A percentile compares a stretch with the other conserved stretches of the same genome.
These are phyloP conservation scores for Galerina sulciceps DNA, from an alignment of 768 basidiomycete species.

Conservation along the genomic window DNA sequence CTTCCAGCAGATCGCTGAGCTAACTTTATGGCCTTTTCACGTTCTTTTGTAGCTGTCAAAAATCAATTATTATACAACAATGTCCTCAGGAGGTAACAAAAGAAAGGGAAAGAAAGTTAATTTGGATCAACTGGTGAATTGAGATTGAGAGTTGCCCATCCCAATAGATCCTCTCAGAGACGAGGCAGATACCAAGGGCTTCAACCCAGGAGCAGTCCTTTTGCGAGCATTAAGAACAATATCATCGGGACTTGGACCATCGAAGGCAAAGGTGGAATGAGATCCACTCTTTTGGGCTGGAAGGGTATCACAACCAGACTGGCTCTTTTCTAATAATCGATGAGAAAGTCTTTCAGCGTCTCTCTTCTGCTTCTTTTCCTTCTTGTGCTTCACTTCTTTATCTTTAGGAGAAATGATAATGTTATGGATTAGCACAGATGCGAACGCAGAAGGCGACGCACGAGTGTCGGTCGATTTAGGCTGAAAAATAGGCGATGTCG, in stretches of 20 bases:
- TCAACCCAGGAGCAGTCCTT: constrained; percentile 52
- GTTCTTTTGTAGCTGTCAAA: constrained; percentile 75
- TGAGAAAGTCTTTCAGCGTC: neutral
- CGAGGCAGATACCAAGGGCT: constrained; percentile 20
- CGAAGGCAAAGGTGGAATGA: constrained; percentile 62
- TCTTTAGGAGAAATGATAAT: constrained; percentile 35
- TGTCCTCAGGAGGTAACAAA: constrained; percentile 36
- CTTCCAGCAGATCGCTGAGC: constrained; percentile 49
- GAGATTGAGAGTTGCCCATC: constrained; percentile 21
- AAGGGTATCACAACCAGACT: neutral
- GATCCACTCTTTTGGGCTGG: constrained; percentile 39
- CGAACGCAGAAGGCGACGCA: constrained; percentile 81
- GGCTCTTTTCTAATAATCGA: neutral
- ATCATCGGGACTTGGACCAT: constrained; percentile 92
- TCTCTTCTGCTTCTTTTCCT: constrained; percentile 21
- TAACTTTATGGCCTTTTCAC: constrained; percentile 72
- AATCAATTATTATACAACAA: constrained; percentile 36
- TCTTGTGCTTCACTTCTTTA: constrained; percentile 31
- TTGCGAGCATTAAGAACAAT: constrained; percentile 79
- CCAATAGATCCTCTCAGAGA: constrained; percentile 21
- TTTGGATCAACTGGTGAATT: constrained; percentile 17
- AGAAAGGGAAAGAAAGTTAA: constrained; percentile 22
- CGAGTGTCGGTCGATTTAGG: constrained; percentile 56
- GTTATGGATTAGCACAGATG: constrained; percentile 69
- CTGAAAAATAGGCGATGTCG: constrained; percentile 60